These are phyloP conservation scores for Mentha longifolia DNA, from an alignment of 257 asterid species.

Conservation along the genomic window DNA sequence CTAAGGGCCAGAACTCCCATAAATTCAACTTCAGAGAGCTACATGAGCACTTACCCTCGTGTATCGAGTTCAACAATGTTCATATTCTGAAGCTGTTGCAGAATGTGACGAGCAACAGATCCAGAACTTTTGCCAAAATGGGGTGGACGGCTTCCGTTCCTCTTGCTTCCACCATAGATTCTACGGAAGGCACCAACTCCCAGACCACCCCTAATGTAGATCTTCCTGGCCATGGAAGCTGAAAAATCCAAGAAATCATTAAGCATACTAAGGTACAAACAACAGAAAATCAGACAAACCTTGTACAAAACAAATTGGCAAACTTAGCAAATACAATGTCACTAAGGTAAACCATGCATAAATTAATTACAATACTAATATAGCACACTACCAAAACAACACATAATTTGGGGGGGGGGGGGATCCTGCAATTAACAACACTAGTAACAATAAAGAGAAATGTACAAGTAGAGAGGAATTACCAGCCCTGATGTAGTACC, in stretches of 20 bases:
- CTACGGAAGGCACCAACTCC: constrained; percentile 86
- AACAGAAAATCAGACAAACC: too few species aligned
- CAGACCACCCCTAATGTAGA: constrained; percentile 77
- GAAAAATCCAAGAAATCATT: constrained; percentile 5
- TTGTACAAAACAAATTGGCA: too few species aligned
- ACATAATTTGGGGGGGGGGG: too few species aligned
- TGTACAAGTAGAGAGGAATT: neutral
- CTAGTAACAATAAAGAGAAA: too few species aligned
- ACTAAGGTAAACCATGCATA: too few species aligned
- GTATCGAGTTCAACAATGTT: constrained; percentile 61
- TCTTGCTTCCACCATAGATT: constrained; percentile 88
- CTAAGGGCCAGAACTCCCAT: neutral
- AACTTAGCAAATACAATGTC: too few species aligned
- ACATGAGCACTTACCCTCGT: constrained; percentile 44
- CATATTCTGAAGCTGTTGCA: constrained; percentile 63
- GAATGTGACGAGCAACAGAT: constrained; percentile 68
- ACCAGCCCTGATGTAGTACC: constrained; percentile 99
- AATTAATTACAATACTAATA: too few species aligned
- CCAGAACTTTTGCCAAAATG: constrained; percentile 75
- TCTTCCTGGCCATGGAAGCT: constrained; percentile 92
- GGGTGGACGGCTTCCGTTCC: constrained; percentile 73
- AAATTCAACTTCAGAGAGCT: too few species aligned
- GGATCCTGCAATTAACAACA: neutral
- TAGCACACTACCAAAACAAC: too few species aligned
- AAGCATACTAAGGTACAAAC: neutral